These are phyloP conservation scores for Citrus medica DNA, from an alignment of 345 rosid species.

Conservation along the genomic window DNA sequence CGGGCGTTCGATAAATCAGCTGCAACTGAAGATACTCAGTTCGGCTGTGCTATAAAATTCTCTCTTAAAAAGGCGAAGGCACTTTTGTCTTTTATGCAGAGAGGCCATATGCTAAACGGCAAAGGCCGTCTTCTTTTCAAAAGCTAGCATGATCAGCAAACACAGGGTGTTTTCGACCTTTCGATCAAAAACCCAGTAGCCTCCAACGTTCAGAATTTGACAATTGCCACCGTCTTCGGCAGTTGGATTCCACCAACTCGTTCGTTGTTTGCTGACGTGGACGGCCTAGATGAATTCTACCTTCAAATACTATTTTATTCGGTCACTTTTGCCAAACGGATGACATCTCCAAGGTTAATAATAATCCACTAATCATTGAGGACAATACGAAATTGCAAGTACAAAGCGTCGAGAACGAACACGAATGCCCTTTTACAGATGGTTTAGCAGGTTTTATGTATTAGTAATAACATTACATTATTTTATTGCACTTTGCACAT, in stretches of 20 bases:
- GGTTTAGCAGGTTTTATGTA: neutral
- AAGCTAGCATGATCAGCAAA: neutral
- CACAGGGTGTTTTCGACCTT: neutral
- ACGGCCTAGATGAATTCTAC: conserved; percentile 8
- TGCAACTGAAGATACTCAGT: neutral
- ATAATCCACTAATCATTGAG: conserved; percentile 19
- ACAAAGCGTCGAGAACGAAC: neutral
- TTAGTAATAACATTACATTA: neutral
- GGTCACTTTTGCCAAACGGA: neutral
- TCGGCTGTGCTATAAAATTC: neutral
- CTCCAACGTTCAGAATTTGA: neutral
- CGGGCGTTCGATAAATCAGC: neutral
- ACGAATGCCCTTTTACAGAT: neutral
- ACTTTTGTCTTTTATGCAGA: neutral
- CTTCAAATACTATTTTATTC: neutral
- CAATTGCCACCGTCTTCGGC: neutral
- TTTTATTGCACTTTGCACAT: neutral
- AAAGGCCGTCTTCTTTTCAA: conserved; percentile 10
- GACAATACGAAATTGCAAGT: neutral
- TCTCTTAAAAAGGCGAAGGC: neutral
- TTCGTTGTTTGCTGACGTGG: neutral
- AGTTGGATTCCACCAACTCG: neutral
- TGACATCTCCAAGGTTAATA: neutral
- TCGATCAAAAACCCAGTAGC: neutral
- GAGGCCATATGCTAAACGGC: conserved; percentile 7